Evolutionary conservation across 1,139 yeast genomes (phyloP), one percentile per base, ranked within the genome.

Genomic region (Taphrina deformans): DNA sequence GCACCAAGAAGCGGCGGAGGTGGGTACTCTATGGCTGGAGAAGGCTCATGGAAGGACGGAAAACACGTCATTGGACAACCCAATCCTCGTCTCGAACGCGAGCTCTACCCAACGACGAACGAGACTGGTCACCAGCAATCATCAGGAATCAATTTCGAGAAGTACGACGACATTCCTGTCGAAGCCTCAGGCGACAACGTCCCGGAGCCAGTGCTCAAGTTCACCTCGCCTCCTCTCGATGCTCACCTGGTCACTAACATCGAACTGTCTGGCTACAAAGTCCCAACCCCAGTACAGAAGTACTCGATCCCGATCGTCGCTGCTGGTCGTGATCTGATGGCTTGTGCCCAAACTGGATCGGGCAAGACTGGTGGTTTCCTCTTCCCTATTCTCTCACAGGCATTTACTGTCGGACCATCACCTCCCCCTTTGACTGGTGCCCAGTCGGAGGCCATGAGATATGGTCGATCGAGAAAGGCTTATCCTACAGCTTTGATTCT

Each of bases 331-430:
- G 99, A 93, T 79, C 86, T 93, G 80, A 93, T 93, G 99, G 99
- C 99, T 55, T 93, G 99, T 86, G 99, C 99, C 70, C 99, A 93
- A 82, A 93, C 99, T 73, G 98, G 82, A 89, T 92, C 98, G 67
- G 99, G 99, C 85, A 93, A 93, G 82, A 93, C 99, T 76, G 98
- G 99, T 83, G 99, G 99, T 71, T 93, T 93, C 84, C 83, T 93
- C 76, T 93, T 93, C 89, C 99, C 99, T 71, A 96, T 95, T 67
- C 83, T 93, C 73, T 88, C 96, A 56, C 93, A 92, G 80, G 89
- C 96, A 69, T 93, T 87, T 80, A 80, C 84, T 77, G 85, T 82
- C 73, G 99, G 99, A 58, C 99, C 99, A 68, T 83, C 90, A 67
- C 82, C 86, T 64, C 66, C 72, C 38, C 69, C 79, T 27, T 75